Percentiles rank a stretch among this genome's conserved stretches.
Conservation (phyloP, 2,329 filamentous ascomycete species). For the Parascedosporium putredinis region DNA sequence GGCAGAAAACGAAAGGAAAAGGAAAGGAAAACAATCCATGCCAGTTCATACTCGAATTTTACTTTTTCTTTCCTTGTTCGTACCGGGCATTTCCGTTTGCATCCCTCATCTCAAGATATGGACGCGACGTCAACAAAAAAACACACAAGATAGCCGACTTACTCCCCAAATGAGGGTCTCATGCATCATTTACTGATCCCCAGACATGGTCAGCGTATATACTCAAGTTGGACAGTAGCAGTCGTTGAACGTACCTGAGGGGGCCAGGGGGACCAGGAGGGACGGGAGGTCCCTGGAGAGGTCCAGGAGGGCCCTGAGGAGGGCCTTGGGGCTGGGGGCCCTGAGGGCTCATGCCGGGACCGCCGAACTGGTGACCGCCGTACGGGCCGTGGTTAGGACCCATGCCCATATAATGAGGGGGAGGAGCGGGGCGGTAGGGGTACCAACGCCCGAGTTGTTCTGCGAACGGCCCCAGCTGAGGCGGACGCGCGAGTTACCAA, state of each 20-base stretch:
- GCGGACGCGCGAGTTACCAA: slow-evolving; percentile 95
- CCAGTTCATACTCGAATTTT: slow-evolving; percentile 8
- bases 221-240: too few species aligned
- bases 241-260: slow-evolving; percentile 29
- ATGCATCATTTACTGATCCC: not conserved
- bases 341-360: slow-evolving; percentile 31
- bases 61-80: slow-evolving; percentile 7
- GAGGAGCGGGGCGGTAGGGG: slow-evolving; percentile 87
- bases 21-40: slow-evolving; percentile 6
- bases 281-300: slow-evolving; percentile 26
- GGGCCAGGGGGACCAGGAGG: slow-evolving; percentile 23
- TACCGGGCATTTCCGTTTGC: slow-evolving; percentile 6
- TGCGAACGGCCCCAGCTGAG: slow-evolving; percentile 96
- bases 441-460: slow-evolving; percentile 98
- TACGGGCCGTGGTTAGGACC: slow-evolving; percentile 33
- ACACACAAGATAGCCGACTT: not conserved
- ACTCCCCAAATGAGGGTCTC: not conserved
- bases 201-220: not conserved
- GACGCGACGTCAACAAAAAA: not conserved
- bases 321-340: slow-evolving; percentile 27
- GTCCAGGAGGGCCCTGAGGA: slow-evolving; percentile 26
- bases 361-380: slow-evolving; percentile 37
- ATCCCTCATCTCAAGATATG: slow-evolving; percentile 6
- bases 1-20: slow-evolving; percentile 1
- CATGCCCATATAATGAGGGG: slow-evolving; percentile 46